Evolutionary conservation across 495 filamentous ascomycete genomes (phyloP).

Genomic region (Aspergillus carlsbadensis): DNA sequence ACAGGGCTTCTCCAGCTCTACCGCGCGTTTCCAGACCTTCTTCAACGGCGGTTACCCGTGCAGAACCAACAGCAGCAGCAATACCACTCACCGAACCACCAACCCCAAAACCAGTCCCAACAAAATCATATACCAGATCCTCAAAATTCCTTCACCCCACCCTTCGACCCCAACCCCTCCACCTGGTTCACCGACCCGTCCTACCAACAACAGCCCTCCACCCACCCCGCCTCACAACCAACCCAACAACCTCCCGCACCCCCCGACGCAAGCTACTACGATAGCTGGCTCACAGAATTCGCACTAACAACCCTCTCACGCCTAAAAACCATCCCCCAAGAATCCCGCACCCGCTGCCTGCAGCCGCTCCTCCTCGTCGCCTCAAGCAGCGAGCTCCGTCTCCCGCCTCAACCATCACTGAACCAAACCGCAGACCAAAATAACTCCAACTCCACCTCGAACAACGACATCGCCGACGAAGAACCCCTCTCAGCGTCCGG

Average conservation of each 20-base stretch:
- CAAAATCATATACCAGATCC: conserved; percentile 23
- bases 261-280: conserved; percentile 19
- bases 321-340: conserved; percentile 49
- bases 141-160: conserved; percentile 21
- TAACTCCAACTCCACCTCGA: no score
- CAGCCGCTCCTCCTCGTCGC: conserved; percentile 55
- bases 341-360: conserved; percentile 54
- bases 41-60: conserved; percentile 39
- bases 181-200: conserved; percentile 20
- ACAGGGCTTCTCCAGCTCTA: conserved; percentile 55
- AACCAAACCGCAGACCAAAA: no score
- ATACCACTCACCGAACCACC: conserved; percentile 12
- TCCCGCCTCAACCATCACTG: conserved; percentile 24
- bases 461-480: no score
- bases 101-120: conserved; percentile 8
- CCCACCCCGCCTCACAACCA: conserved; percentile 1
- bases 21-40: conserved; percentile 53
- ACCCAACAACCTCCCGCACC: conserved; percentile 8
- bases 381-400: conserved; percentile 48
- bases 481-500: background rate
- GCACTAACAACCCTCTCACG: conserved; percentile 51
- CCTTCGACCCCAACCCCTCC: conserved; percentile 13
- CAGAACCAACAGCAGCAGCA: background rate
- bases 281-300: conserved; percentile 53
- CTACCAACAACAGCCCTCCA: background rate